Base-by-base conservation (phyloP, 768 basidiomycete genomes). In the Tylopilus cervinicoccineus region DNA sequence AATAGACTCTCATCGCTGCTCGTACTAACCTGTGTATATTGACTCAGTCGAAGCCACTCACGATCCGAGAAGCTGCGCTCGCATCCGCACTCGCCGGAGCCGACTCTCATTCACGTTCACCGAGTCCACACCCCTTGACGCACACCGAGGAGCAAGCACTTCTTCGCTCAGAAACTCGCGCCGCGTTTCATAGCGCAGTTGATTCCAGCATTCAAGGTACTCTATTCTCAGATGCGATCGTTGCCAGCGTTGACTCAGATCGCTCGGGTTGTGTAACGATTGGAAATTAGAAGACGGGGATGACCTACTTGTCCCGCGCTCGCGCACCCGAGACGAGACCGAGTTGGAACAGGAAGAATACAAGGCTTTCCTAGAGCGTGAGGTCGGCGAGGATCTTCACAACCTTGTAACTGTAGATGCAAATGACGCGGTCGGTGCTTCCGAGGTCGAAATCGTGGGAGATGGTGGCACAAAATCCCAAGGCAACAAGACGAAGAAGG, bases 311-410 rank as follows among this genome's bases (percentile, higher is more conserved):
- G 70, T 88, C 6, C 81, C 80, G 3, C 76, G 90, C 31, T 84
- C 86, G 49, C 88, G 84, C 66, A 87, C 84, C 0, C 78, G 81
- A 54, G 88, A 89, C 48, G 90, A 94, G 65, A 56, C 77, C 3
- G 83, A 87, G 57, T 57, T 66, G 34, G 92, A 96, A 56, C 90
- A 90, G 55, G 85, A 88, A 54, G 91, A 93, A 57, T 99, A 98
- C 61, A 77, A 79, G 20, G 72, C 76, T 2, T 97, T 88, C 65
- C 68, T 98, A 53, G 74, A 91, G 64, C 79, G 85, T 13, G 88
- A 86, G 64, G 93, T 86, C 36, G 92, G 93, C 3, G 75, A 76
- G 51, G 85, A 90, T 58, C 70, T 97, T 42, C 70, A 74, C 45
- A 76, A 79, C 22, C 63, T 95, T 31, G 72, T 99, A 22, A 77